Conservation (phyloP, 257 asterid species). For the Lantana camara region DNA sequence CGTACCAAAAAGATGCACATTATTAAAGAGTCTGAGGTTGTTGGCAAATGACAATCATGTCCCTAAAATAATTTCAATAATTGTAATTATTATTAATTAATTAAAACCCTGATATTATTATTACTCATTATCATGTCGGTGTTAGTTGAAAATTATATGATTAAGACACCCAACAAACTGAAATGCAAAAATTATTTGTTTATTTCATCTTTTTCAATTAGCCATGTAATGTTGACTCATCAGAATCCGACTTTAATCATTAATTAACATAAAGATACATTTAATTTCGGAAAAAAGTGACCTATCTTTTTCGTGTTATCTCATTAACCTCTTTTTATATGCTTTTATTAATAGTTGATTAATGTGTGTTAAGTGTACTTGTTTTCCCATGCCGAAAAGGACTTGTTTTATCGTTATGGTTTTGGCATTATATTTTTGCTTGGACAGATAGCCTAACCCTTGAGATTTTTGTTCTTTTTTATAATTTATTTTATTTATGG, state of each 20-base stretch:
- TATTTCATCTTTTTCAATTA: conserved; percentile 21
- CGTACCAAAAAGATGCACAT: no score
- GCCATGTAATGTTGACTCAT: conserved; percentile 66
- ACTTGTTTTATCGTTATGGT: conserved; percentile 6
- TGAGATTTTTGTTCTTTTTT: neutral
- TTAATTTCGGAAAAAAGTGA: no score
- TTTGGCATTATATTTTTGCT: conserved; percentile 9
- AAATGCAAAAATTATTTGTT: no score
- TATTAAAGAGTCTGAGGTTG: neutral
- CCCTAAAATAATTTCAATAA: neutral
- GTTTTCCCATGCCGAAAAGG: conserved; percentile 19
- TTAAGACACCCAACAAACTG: conserved; percentile 30
- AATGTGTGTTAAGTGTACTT: neutral
- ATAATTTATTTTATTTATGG: no score
- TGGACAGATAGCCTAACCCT: conserved; percentile 1
- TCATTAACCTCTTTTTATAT: neutral
- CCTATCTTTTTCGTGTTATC: neutral
- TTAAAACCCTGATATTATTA: no score
- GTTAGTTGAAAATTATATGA: conserved; percentile 38
- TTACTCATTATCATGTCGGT: conserved; percentile 28
- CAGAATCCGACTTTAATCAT: conserved; percentile 36
- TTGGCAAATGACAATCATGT: conserved; percentile 29
- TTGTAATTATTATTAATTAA: no score
- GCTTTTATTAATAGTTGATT: neutral
- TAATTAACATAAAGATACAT: conserved; percentile 7